Conservation (phyloP, 108 stramenopile species). For the Fragilaria radians region DNA sequence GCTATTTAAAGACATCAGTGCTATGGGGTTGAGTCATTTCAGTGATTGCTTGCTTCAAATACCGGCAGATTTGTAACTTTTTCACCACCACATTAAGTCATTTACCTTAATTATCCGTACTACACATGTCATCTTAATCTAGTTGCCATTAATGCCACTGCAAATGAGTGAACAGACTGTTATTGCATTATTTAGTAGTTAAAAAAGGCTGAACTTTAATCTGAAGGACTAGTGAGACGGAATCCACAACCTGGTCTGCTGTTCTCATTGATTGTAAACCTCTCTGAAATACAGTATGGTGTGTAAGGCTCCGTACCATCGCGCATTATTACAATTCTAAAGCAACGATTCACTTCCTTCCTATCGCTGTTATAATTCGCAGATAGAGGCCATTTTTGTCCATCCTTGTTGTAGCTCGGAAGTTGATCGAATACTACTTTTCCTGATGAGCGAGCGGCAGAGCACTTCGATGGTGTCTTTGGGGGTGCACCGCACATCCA, state of each 20-base stretch:
- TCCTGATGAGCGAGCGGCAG: neutral
- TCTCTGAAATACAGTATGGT: neutral
- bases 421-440: neutral
- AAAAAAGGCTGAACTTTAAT: too few species aligned
- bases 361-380: neutral
- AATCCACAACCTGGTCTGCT: neutral
- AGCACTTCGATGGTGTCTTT: neutral
- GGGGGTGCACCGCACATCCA: neutral
- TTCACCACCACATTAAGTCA: too few species aligned
- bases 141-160: too few species aligned
- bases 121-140: too few species aligned
- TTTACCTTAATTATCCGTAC: too few species aligned
- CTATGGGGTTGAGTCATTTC: too few species aligned
- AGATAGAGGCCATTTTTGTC: neutral
- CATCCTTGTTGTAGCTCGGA: neutral
- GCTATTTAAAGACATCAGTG: too few species aligned
- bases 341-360: conserved; percentile 1
- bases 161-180: too few species aligned
- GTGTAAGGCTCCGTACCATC: neutral
- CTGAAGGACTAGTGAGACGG: neutral
- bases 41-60: too few species aligned
- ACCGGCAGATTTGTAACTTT: too few species aligned
- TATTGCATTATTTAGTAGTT: too few species aligned
- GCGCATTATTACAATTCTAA: neutral
- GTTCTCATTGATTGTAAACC: neutral